Evolutionary conservation across 2,329 filamentous ascomycete genomes (phyloP), one percentile per base, ranked within the genome.

Genomic region (Stagonosporopsis cucurbitacearum): DNA sequence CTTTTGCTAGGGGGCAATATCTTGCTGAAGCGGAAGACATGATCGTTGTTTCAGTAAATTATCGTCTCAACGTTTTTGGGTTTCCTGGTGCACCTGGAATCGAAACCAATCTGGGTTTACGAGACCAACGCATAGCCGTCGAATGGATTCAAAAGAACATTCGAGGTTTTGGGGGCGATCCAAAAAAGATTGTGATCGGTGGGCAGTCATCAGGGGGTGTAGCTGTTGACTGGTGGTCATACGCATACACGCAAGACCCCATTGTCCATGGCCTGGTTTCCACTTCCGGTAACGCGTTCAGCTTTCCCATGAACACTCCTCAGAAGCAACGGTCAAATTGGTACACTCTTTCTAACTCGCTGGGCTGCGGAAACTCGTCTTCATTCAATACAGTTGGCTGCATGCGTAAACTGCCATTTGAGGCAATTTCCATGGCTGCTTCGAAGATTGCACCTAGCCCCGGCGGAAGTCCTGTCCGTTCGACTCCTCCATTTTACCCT

Each of bases 81-180:
- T 77, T 75, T 28, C 68, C 73, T 5, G 70, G 69, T 36, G 66
- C 67, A 22, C 62, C 58, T 12, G 68, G 62, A 12, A 36, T 67
- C 22, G 54, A 60, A 7, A 65, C 77, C 41, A 86, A 86, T 54
- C 64, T 82, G 2, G 84, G 82, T 1, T 67, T 86, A 6, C 74
- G 79, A 5, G 84, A 87, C 62, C 83, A 86, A 62, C 77, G 83
- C 2, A 61, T 78, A 13, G 82, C 80, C 0, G 64, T 85, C 0
- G 79, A 84, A 66, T 85, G 83, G 83, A 68, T 82, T 0, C 73
- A 73, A 3, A 73, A 78, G 39, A 83, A 85, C 63, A 80, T 84
- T 22, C 76, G 64, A 8, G 68, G 70, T 0, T 86, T 86, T 58
- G 82, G 82, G 17, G 83, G 84, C 15, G 79, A 83, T 56, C 49